Evolutionary conservation across 2,329 filamentous ascomycete genomes (phyloP).

Genomic region (Neofusicoccum cordaticola): DNA sequence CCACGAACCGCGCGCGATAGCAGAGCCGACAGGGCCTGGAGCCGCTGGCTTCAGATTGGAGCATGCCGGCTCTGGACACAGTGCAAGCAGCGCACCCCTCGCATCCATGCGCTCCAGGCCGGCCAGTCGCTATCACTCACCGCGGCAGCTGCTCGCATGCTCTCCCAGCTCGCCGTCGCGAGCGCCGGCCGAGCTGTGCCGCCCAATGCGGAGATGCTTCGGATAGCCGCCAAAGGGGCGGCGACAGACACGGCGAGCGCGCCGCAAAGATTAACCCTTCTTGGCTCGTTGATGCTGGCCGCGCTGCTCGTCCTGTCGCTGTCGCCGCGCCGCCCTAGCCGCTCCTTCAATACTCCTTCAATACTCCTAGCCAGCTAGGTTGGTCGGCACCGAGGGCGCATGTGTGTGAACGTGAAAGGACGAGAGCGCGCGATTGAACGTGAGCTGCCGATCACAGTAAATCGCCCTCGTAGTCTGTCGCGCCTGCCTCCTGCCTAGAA

Average conservation of each 20-base stretch:
- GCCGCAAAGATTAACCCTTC: neutral
- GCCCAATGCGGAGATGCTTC: neutral
- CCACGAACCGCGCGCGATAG: neutral
- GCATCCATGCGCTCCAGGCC: neutral
- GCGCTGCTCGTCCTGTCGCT: neutral
- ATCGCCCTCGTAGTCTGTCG: neutral
- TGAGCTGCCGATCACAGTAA: neutral
- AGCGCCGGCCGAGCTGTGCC: neutral
- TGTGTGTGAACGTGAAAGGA: neutral
- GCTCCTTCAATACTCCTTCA: neutral
- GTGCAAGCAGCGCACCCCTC: neutral
- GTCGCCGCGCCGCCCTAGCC: neutral
- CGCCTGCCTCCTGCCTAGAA: conserved; percentile 8
- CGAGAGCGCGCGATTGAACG: neutral
- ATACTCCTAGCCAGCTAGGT: neutral
- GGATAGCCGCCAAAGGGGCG: neutral
- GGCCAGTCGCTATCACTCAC: neutral
- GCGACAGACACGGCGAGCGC: neutral
- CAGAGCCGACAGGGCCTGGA: neutral
- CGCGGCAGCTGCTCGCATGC: neutral
- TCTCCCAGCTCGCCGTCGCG: neutral
- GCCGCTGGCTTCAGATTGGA: conserved; percentile 8
- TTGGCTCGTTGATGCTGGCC: neutral
- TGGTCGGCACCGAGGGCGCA: neutral
- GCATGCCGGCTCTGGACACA: conserved; percentile 3